Base-by-base conservation (phyloP, 345 rosid species). In the Citrus trifoliata region DNA sequence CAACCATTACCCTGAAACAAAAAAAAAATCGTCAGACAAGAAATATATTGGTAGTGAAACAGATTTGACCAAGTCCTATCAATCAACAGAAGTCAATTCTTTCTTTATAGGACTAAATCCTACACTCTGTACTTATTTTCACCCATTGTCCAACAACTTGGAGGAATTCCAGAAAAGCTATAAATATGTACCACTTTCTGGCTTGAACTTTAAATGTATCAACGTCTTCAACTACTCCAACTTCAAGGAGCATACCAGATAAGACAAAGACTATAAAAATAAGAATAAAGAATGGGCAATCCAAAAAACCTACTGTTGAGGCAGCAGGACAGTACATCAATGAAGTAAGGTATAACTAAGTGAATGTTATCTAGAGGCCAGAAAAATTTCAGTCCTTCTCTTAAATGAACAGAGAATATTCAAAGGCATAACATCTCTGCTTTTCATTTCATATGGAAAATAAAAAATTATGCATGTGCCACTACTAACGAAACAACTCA, bases 1-100 rank as follows among this genome's bases (percentile, higher is more conserved):
- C 98, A 97, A 78, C 99, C 99, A 87, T 88, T 90, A 81, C 99
- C 99, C 99, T 97, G 87, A 81, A 86, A 76, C 46, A 67, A 18
- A 67, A 74, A 27, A 27, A 55, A 80, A 75, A 65, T 61, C 25
- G 67, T 78, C 64, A 73, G 70, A 38, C 51, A 16, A 27, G 35
- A 25, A 62, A 21, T 58, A 48, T 32, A 46, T 22, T 32, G 21
- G 55, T 59, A 60, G 72, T 38, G 37, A 27, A 78, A 70, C 65
- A 55, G 42, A 66, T 13, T 71, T 6, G n/a, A 22, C 22, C 40
- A 66, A 56, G 71, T 72, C 19, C 51, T 59, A 63, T 22, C 62
- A 28, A 51, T 4, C 1, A 40, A 74, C 64, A 65, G 28, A 71
- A 72, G 70, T 37, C 35, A 66, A 35, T 66, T 66, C 0, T 38